Conservation (phyloP, 1,284 basidiomycete species). For the Earliella scabrosa region DNA sequence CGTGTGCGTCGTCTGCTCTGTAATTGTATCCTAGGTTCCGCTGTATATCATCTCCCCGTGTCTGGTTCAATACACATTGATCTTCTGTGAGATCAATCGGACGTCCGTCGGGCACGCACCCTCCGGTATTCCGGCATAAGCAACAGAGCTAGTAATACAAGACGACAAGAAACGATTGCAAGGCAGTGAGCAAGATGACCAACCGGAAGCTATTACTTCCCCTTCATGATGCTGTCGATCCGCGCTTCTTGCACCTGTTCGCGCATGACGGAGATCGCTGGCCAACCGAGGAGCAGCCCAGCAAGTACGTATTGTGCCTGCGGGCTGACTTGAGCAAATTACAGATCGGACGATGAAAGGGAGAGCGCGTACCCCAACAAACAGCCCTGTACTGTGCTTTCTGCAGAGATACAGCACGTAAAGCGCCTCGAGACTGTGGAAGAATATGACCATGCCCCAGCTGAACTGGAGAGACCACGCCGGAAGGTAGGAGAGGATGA, state of each 20-base stretch:
- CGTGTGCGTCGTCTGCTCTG: constrained; percentile 13
- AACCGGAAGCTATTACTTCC: constrained; percentile 23
- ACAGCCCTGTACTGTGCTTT: constrained; percentile 57
- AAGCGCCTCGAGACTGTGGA: constrained; percentile 55
- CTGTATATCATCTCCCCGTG: constrained; percentile 10
- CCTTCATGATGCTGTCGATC: constrained; percentile 78
- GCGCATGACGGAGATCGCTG: constrained; percentile 55
- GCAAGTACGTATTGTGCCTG: constrained; percentile 56
- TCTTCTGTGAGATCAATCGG: background rate
- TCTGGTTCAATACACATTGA: background rate
- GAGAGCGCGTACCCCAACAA: constrained; percentile 52
- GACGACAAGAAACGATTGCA: background rate
- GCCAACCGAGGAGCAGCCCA: constrained; percentile 56
- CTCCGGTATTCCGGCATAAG: too few species aligned
- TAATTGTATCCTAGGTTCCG: constrained; percentile 12
- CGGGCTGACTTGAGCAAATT: background rate
- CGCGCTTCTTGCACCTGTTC: constrained; percentile 64
- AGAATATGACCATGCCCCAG: constrained; percentile 36
- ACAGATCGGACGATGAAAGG: background rate
- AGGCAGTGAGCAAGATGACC: background rate
- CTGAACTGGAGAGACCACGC: constrained; percentile 28
- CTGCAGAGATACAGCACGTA: constrained; percentile 59
- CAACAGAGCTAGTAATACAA: constrained; percentile 2
- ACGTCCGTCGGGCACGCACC: too few species aligned
- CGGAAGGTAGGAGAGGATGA: constrained; percentile 19